Evolutionary conservation across 306 rosid species (phyloP), one percentile per base, ranked within the genome.

Genomic region (Prunus davidiana): DNA sequence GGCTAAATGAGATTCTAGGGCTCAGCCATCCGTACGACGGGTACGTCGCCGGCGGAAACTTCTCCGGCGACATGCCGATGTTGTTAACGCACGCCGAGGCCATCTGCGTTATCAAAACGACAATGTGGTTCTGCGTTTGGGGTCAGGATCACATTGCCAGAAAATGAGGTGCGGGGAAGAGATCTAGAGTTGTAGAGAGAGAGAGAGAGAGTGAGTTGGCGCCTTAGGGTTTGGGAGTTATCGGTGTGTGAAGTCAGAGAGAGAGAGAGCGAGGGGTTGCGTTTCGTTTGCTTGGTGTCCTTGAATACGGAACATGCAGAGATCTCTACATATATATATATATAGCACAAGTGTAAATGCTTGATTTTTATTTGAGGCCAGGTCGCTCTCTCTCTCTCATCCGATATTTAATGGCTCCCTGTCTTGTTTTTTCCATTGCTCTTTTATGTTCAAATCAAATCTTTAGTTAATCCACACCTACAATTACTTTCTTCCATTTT

Each of bases 21-120:
- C 87, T 78, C 49, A 86, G 82, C 97, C 97, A 95, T 2, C 90
- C 91, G 51, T 90, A 88, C 0, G 92, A 77, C 19, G 88, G 84
- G 64, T 70, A 89, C 12, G 86, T 74, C 15, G 82, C 78, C 70
- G 84, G 80, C 0, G 93, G 24, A n/a, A 91, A 91, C n/a, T 78
- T 87, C 14, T 93, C 98, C 56, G 96, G 78, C 67, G 97, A 79
- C 76, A 89, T 71, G 15, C 82, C 88, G 43, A 95, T 88, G 81
- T 90, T 92, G 88, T 95, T 95, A 67, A 95, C 88, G 46, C 97
- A 95, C 3, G 98, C 98, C 3, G 98, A 95, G 56, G 98, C 97
- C 98, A 95, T 95, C 24, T 69, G 43, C 7, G 27, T 12, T 19
- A 16, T 19, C 12, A 2, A 50, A 69, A 69, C 16, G 67, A 45